Percentiles rank a stretch among this genome's conserved stretches.
Evolutionary conservation across 2,329 filamentous ascomycete genomes (phyloP).

Genomic region (Colletotrichum euphorbiae): DNA sequence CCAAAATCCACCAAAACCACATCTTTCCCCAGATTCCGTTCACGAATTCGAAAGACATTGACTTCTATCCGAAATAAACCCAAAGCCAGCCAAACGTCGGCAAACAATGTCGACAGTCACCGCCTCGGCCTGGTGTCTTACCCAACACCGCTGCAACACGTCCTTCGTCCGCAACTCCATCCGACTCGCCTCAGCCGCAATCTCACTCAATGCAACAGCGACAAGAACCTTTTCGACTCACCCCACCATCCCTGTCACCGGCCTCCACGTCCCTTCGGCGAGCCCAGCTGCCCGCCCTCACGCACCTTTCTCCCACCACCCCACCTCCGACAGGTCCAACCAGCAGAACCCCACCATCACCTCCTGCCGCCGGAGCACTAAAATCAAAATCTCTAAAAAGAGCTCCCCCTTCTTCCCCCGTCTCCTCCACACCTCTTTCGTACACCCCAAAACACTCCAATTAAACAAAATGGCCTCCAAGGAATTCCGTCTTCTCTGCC

Average conservation of each 20-base stretch:
- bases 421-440: constrained; percentile 32
- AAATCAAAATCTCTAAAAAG: constrained; percentile 46
- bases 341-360: constrained; percentile 46
- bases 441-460: constrained; percentile 40
- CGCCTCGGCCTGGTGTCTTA: constrained; percentile 30
- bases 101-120: constrained; percentile 24
- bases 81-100: background rate
- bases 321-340: constrained; percentile 28
- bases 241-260: constrained; percentile 32
- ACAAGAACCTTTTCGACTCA: constrained; percentile 30
- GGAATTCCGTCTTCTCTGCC: constrained; percentile 88
- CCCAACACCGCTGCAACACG: constrained; percentile 16
- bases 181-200: background rate
- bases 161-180: background rate
- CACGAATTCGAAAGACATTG: background rate
- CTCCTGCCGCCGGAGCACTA: constrained; percentile 37
- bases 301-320: constrained; percentile 38
- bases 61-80: background rate
- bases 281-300: constrained; percentile 21
- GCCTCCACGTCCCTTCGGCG: constrained; percentile 7
- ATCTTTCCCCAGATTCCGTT: background rate
- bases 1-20: background rate
- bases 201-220: constrained; percentile 25
- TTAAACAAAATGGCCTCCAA: constrained; percentile 76
- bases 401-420: constrained; percentile 4